Base-by-base conservation (phyloP, 2,329 filamentous ascomycete genomes). In the Daldinia eschscholtzii region DNA sequence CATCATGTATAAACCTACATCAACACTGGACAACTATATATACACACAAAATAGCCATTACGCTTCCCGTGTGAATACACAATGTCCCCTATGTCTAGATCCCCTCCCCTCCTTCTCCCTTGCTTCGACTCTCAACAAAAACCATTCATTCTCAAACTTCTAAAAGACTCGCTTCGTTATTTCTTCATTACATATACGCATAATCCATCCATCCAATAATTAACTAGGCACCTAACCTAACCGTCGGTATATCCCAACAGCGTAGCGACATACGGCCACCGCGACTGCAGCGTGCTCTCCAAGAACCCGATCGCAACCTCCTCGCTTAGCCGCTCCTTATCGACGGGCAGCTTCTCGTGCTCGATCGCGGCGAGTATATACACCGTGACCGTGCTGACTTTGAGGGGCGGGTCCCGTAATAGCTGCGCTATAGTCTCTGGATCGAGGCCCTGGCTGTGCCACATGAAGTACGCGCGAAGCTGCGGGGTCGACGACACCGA, bases 391-490 rank as follows among this genome's bases (percentile, higher is more conserved):
- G 89, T 92, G 13, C 73, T 78, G 0, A 78, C 81, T 68, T 85
- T 81, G 2, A 93, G 76, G 1, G 91, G 89, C 13, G 89, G 89
- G 9, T 88, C 80, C 1, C 89, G 83, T n/a, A 91, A 79, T 1
- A 91, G 69, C 2, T 75, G 78, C 1, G 88, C 88, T 15, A 92
- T 81, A 0, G 81, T 79, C 0, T 79, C 74, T 0, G 89, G 81
- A 0, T 76, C 71, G 18, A 92, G 80, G 12, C 82, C 79, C 6
- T 83, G 77, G 64, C 88, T 84, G 61, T 89, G 81, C 91, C 91
- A 93, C 20, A 93, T 78, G 70, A 85, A 87, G 73, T 92, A 93
- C 0, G 88, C 83, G 13, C 88, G 84, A 1, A 92, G 77, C 1
- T 79, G 75, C 1, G 82, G 72, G 2, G 64, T 18, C 12, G 37